These are phyloP conservation scores for Russula compacta DNA, from an alignment of 768 basidiomycete genomes.

Conservation along the genomic window DNA sequence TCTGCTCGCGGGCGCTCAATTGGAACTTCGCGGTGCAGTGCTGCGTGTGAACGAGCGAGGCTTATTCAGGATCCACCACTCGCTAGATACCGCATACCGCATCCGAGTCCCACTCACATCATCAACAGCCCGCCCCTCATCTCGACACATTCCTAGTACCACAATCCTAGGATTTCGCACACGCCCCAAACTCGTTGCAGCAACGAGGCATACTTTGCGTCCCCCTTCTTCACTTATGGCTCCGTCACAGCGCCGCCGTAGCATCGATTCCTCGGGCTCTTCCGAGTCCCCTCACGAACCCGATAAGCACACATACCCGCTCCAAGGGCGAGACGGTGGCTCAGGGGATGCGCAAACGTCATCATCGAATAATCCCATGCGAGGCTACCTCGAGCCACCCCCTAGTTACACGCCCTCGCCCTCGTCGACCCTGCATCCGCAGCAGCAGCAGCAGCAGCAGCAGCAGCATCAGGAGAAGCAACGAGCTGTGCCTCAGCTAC, in stretches of 20 bases:
- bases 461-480: too few species aligned
- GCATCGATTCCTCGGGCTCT: slow-evolving; percentile 13
- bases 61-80: neutral
- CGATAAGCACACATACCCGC: neutral
- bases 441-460: neutral
- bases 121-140: neutral
- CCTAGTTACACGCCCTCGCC: slow-evolving; percentile 12
- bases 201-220: slow-evolving; percentile 1
- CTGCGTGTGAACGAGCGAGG: neutral
- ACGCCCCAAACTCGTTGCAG: neutral
- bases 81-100: neutral
- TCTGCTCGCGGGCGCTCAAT: neutral
- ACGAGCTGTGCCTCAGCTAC: neutral
- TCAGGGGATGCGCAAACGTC: neutral
- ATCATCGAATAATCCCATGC: slow-evolving; percentile 3
- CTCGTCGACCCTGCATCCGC: neutral
- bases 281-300: neutral
- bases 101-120: neutral
- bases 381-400: slow-evolving; percentile 3
- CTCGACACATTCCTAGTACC: slow-evolving; percentile 3
- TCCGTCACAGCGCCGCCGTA: slow-evolving; percentile 13
- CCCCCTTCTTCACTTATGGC: neutral
- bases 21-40: neutral
- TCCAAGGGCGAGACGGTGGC: neutral
- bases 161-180: slow-evolving; percentile 7